Base-by-base conservation (phyloP, 2,329 filamentous ascomycete genomes). In the Pseudogymnoascus sp. region DNA sequence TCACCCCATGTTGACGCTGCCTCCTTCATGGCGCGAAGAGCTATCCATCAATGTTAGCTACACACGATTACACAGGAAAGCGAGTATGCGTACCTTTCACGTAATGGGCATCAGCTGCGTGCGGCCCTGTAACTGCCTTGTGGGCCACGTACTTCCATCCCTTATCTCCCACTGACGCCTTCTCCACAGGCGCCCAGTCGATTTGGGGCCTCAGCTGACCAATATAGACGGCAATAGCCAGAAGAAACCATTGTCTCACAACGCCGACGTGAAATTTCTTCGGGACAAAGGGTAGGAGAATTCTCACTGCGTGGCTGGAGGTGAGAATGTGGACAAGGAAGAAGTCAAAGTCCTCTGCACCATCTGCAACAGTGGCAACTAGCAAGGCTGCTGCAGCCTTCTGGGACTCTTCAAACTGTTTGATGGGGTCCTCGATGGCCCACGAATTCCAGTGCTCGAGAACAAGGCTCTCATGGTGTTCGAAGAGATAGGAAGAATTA, bases 391-490 rank as follows among this genome's bases (percentile, higher is more conserved):
- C 78, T 0, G 84, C 83, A 0, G 81, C 79, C 70, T 85, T 80
- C 69, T 88, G 85, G 0, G 87, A 89, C 62, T 88, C 82, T 63
- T 85, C 82, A 71, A 97, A 95, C 69, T 92, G 87, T 66, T 82
- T 80, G n/a, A 80, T 79, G 0, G 89, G 87, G 64, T 92, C 80
- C 7, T 80, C 75, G 21, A 95, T 79, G 8, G 81, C 78, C 92
- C 92, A 97, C 2, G 88, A 87, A 67, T 95, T 94, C 90, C 92
- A 97, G 76, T 97, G 90, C 67, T 95, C 88, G 52, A 97, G 74
- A 13, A 96, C 78, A 0, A 86, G 80, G 12, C 82, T 79, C 69
- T 93, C 88, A 60, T 88, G 82, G 64, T 88, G 78, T 36, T 82
- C 75, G 64, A 97, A 87, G 6, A 97, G 77, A 1, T 76, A 75